Evolutionary conservation across 176 grass and related monocot species (phyloP).

Genomic region (Hyparrhenia diplandra): DNA sequence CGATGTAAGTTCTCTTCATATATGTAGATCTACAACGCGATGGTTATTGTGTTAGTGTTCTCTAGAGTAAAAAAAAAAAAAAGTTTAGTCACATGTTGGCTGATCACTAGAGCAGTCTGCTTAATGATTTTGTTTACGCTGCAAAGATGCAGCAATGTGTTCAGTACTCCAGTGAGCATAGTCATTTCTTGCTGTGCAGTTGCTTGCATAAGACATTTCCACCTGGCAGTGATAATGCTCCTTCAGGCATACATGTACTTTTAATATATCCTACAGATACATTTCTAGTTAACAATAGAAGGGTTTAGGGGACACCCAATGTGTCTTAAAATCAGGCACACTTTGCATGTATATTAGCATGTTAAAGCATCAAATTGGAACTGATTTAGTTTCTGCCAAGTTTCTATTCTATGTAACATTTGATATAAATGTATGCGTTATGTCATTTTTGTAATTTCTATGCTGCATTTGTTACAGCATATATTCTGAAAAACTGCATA

Average conservation of each 20-base stretch:
- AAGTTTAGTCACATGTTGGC: background rate
- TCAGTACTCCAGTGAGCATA: background rate
- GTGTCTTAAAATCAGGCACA: background rate
- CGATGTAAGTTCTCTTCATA: constrained; percentile 44
- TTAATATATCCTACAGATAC: background rate
- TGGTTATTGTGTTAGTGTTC: background rate
- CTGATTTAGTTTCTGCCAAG: background rate
- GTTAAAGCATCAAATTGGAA: background rate
- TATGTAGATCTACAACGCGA: background rate
- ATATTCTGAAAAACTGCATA: background rate
- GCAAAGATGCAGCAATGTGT: background rate
- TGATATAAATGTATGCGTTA: background rate
- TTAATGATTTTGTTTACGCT: background rate
- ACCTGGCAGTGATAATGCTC: background rate
- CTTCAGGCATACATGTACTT: background rate
- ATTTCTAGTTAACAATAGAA: background rate
- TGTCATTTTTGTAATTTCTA: background rate
- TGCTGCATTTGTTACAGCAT: background rate
- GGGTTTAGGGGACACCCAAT: background rate
- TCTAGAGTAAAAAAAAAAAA: background rate
- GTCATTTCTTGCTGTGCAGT: background rate
- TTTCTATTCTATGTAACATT: background rate
- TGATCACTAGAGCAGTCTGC: background rate
- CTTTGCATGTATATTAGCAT: background rate
- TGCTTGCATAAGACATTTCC: background rate